These are phyloP conservation scores for Phytophthora multivora DNA, from an alignment of 352 stramenopile species.

Conservation along the genomic window DNA sequence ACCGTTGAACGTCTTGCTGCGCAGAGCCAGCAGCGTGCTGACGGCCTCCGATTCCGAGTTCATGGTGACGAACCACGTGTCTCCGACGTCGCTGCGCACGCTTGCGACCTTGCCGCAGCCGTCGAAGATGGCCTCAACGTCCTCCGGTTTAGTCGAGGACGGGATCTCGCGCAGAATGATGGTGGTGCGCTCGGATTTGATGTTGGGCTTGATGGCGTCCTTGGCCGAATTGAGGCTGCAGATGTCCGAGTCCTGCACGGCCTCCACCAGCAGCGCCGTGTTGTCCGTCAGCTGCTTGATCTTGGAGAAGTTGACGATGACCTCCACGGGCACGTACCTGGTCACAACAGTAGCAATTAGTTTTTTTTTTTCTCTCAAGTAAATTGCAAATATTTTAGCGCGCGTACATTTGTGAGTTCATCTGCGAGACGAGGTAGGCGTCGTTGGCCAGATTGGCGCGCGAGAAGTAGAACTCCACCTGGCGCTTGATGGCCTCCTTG, in stretches of 20 bases:
- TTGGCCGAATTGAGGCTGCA: slow-evolving; percentile 76
- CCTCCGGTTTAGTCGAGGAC: slow-evolving; percentile 79
- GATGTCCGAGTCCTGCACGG: slow-evolving; percentile 73
- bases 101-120: slow-evolving; percentile 74
- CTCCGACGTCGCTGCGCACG: slow-evolving; percentile 91
- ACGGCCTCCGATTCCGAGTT: slow-evolving; percentile 88
- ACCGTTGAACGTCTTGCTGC: slow-evolving; percentile 91
- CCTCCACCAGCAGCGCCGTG: slow-evolving; percentile 63
- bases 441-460: slow-evolving; percentile 86
- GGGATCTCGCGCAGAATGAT: slow-evolving; percentile 94
- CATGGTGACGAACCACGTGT: slow-evolving; percentile 95
- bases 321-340: slow-evolving; percentile 85
- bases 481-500: slow-evolving; percentile 80
- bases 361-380: neutral
- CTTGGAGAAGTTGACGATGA: slow-evolving; percentile 86
- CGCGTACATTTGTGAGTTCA: slow-evolving; percentile 87
- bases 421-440: slow-evolving; percentile 88
- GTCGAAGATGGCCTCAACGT: slow-evolving; percentile 90
- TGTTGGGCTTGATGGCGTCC: slow-evolving; percentile 92
- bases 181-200: slow-evolving; percentile 92
- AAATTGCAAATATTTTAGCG: neutral
- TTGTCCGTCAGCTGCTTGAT: slow-evolving; percentile 84
- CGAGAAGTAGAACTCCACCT: slow-evolving; percentile 94
- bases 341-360: neutral
- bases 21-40: slow-evolving; percentile 82